Evolutionary conservation across 257 asterid species (phyloP), one percentile per base, ranked within the genome.

Genomic region (Craterostigma plantagineum): DNA sequence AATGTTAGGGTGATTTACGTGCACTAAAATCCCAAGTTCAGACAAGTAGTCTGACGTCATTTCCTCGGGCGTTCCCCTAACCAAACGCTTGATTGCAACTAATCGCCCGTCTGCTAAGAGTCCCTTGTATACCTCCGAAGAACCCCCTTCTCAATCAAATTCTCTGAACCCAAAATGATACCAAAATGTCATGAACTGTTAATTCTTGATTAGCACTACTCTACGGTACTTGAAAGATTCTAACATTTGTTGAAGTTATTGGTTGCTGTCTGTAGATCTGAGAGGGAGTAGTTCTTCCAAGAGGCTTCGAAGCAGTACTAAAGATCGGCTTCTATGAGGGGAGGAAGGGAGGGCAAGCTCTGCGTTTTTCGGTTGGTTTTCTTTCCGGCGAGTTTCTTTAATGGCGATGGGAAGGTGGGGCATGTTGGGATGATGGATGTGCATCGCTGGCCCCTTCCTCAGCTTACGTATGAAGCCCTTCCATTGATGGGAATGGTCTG

Each of bases 11-110:
- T 90, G 94, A 53, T 77, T 72, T 33, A 83, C 99, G 54, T 90
- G 99, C 14, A 83, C 99, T 53, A 90, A 64, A 49, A 90, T 90
- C 15, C 99, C 99, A 7, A 90, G 87, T 72, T 90, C 99, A 1
- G 92, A 68, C 53, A 90, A 72, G 57, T 76, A 90, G 48, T 90
- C 99, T 0, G 94, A 61, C 0, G 86, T 79, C 92, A 79, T 83
- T 66, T 90, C 95, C 71, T 90, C 99, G 4, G 61, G 72, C 14
- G 76, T 64, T 63, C 99, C 99, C 53, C 84, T 58, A 39, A 69
- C 79, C 68, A 90, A 58, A 72, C 92, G 66, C 61, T 90, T 90
- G 38, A 90, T 60, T 1, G 95, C 99, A 37, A 83, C 73, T 36
- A 77, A 61, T 53, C 72, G 83, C 35, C 94, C 99, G 49, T 83